These are phyloP conservation scores for Cercospora berteroae DNA, from an alignment of 2,329 filamentous ascomycete genomes.

Conservation along the genomic window DNA sequence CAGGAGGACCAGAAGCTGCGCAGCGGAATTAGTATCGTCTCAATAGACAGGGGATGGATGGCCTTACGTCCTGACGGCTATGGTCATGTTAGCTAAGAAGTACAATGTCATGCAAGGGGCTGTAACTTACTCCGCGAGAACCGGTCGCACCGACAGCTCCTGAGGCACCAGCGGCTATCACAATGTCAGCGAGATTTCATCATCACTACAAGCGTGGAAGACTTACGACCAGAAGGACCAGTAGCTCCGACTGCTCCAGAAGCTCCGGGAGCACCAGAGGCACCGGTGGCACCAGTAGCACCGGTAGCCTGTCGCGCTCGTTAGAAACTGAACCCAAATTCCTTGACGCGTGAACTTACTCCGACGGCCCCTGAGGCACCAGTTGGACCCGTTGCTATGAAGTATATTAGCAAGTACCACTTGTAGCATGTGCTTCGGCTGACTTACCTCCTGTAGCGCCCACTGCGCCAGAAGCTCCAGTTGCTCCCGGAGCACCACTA, in stretches of 20 bases:
- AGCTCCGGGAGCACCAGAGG: not conserved
- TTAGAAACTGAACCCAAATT: not conserved
- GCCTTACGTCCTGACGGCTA: constrained; percentile 6
- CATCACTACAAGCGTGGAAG: not conserved
- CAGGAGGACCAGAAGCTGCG: constrained; percentile 11
- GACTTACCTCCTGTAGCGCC: not conserved
- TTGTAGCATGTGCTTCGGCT: not conserved
- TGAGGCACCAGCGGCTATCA: constrained; percentile 1
- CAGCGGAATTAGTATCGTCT: not conserved
- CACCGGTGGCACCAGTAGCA: not conserved
- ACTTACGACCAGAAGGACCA: constrained; percentile 8
- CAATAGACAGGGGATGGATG: not conserved
- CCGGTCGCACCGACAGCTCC: constrained; percentile 7
- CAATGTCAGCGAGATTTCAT: not conserved
- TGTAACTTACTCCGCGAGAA: not conserved
- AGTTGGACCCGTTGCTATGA: not conserved
- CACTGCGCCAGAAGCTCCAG: not conserved
- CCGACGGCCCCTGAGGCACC: constrained; percentile 5
- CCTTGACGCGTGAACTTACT: not conserved
- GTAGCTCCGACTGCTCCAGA: not conserved
- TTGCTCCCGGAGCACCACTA: not conserved
- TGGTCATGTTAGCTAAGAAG: not conserved
- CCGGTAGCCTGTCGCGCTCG: not conserved
- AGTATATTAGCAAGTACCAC: not conserved
- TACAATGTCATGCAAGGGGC: not conserved